phyloP scores from a whole-genome alignment of 2,329 filamentous ascomycete genomes.

The Xylariales sp. region DNA sequence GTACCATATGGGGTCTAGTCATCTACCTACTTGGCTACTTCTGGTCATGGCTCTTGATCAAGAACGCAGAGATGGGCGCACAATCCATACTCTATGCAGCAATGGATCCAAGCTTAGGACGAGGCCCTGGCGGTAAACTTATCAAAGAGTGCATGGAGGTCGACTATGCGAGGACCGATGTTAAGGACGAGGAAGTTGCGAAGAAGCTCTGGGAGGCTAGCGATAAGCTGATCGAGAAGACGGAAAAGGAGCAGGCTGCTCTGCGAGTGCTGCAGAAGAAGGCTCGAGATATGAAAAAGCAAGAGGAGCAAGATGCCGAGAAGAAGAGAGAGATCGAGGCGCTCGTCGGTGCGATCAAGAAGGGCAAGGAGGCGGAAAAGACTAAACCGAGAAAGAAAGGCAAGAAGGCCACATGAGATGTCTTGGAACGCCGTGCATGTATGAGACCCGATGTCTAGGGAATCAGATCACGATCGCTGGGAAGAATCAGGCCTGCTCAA shows the following conservation, averaged over 20 bases:
- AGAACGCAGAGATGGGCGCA: slow-evolving; percentile 76
- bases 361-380: slow-evolving; percentile 29
- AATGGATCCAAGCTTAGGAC: slow-evolving; percentile 71
- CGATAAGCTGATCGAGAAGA: slow-evolving; percentile 74
- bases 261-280: slow-evolving; percentile 36
- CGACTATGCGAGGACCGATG: slow-evolving; percentile 65
- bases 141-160: slow-evolving; percentile 87
- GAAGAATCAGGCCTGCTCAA: too few relatives aligned
- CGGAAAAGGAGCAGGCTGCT: slow-evolving; percentile 71
- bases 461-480: too few relatives aligned
- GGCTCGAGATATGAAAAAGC: slow-evolving; percentile 27
- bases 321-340: slow-evolving; percentile 24
- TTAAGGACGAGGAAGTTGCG: slow-evolving; percentile 72
- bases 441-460: too few relatives aligned
- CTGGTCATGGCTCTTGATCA: slow-evolving; percentile 81
- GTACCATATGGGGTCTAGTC: slow-evolving; percentile 73
- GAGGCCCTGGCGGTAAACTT: slow-evolving; percentile 62
- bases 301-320: slow-evolving; percentile 25
- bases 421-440: too few relatives aligned
- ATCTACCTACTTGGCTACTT: slow-evolving; percentile 75
- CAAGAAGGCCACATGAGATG: slow-evolving; percentile 23
- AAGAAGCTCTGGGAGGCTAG: slow-evolving; percentile 88
- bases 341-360: slow-evolving; percentile 25
- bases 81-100: slow-evolving; percentile 82
- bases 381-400: slow-evolving; percentile 25